A percentile compares a stretch with the other conserved stretches of the same genome.
phyloP scores from a whole-genome alignment of 1,284 basidiomycete genomes.

The Flammula alnicola region DNA sequence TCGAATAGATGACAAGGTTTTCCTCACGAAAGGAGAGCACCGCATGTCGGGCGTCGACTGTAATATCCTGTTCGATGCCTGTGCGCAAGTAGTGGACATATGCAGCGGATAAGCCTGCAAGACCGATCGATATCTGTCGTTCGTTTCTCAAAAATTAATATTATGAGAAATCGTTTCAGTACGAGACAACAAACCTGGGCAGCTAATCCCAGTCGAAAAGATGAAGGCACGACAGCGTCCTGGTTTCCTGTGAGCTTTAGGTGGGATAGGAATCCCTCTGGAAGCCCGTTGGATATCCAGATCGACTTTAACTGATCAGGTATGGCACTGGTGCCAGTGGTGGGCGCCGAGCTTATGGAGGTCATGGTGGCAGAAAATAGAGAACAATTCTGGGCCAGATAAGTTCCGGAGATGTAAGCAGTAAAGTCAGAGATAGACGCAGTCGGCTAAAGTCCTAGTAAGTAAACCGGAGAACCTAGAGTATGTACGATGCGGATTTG shows the following conservation, averaged over 20 bases:
- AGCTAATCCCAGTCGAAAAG: slow-evolving; percentile 13
- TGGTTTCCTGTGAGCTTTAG: slow-evolving; percentile 38
- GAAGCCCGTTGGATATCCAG: slow-evolving; percentile 46
- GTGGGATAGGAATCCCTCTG: slow-evolving; percentile 37
- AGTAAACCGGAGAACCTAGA: too few relatives aligned
- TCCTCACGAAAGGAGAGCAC: slow-evolving; percentile 60
- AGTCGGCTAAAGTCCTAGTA: too few relatives aligned
- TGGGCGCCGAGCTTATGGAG: too few relatives aligned
- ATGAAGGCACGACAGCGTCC: slow-evolving; percentile 23
- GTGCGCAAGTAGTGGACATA: slow-evolving; percentile 54
- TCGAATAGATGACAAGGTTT: too few relatives aligned
- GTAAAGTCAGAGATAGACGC: too few relatives aligned
- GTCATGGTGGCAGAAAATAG: too few relatives aligned
- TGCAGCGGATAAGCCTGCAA: slow-evolving; percentile 57
- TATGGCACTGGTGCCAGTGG: too few relatives aligned
- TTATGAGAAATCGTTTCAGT: not conserved
- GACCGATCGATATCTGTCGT: slow-evolving; percentile 55
- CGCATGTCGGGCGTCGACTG: slow-evolving; percentile 61
- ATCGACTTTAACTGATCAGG: slow-evolving; percentile 22
- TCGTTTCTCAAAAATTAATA: too few relatives aligned
- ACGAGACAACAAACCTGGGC: slow-evolving; percentile 21
- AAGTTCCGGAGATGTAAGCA: too few relatives aligned
- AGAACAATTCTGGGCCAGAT: too few relatives aligned
- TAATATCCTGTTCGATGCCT: slow-evolving; percentile 50
- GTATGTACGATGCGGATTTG: too few relatives aligned